A percentile compares a stretch with the other conserved stretches of the same genome.
These are phyloP conservation scores for Helicostylum pulchrum DNA, from an alignment of 192 early-diverging fungal genomes.

Conservation along the genomic window DNA sequence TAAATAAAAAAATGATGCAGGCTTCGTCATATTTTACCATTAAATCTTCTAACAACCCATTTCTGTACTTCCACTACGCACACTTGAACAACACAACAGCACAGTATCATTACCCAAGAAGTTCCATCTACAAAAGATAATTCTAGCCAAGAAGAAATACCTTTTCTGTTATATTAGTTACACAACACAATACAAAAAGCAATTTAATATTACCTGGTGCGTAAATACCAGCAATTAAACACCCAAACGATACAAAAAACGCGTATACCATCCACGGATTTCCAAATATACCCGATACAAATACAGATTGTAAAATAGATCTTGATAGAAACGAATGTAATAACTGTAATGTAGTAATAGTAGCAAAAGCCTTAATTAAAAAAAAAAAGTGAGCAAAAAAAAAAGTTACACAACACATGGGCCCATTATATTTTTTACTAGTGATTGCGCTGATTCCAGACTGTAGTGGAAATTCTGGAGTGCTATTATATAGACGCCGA, in stretches of 20 bases:
- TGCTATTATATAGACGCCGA: constrained; percentile 59
- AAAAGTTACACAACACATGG: neutral
- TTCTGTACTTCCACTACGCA: constrained; percentile 36
- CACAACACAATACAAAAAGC: too few species aligned
- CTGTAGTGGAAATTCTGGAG: constrained; percentile 36
- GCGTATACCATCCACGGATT: constrained; percentile 82
- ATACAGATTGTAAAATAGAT: constrained; percentile 67
- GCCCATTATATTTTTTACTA: constrained; percentile 34
- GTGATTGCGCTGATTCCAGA: constrained; percentile 43
- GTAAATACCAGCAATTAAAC: constrained; percentile 77
- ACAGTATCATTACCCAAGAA: constrained; percentile 54
- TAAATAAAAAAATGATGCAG: too few species aligned
- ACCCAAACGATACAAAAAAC: constrained; percentile 64
- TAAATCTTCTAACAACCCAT: constrained; percentile 18
- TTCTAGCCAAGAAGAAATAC: constrained; percentile 46
- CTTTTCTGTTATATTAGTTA: neutral
- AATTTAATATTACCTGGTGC: constrained; percentile 67
- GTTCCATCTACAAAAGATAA: constrained; percentile 51
- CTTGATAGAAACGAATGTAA: constrained; percentile 84
- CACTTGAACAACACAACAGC: too few species aligned
- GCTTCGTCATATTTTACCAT: too few species aligned
- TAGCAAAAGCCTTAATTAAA: constrained; percentile 61
- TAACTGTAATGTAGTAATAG: constrained; percentile 87
- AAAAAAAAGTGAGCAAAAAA: neutral
- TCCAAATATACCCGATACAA: constrained; percentile 67